A percentile compares a stretch with the other conserved stretches of the same genome.
Evolutionary conservation across 2,329 filamentous ascomycete species (phyloP).

Genomic region (Thelonectria olida): DNA sequence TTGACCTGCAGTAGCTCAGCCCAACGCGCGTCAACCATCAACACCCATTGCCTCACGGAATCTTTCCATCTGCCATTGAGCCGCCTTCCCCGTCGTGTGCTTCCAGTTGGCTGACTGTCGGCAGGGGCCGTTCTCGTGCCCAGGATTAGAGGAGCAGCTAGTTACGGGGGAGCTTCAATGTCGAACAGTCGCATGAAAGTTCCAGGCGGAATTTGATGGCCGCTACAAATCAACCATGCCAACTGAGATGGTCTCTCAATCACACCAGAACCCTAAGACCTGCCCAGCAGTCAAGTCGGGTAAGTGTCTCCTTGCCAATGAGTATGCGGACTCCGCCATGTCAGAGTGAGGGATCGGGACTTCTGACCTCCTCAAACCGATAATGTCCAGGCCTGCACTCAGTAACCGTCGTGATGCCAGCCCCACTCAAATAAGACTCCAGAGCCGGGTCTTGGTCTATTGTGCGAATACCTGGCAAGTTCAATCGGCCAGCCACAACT

Average conservation of each 20-base stretch:
- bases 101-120: slow-evolving; percentile 11
- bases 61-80: slow-evolving; percentile 6
- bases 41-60: not conserved
- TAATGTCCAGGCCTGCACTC: not conserved
- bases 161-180: not conserved
- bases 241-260: slow-evolving; percentile 1
- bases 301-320: slow-evolving; percentile 3
- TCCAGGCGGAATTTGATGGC: slow-evolving; percentile 18
- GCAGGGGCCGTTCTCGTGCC: slow-evolving; percentile 6
- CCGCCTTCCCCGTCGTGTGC: not conserved
- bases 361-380: not conserved
- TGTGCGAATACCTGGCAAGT: not conserved
- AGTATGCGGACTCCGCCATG: not conserved
- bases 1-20: slow-evolving; percentile 34
- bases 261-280: not conserved
- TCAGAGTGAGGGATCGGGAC: slow-evolving; percentile 6
- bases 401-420: not conserved
- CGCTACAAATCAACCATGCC: slow-evolving; percentile 2
- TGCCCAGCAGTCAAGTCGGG: not conserved
- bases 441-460: not conserved
- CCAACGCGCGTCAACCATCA: slow-evolving; percentile 26
- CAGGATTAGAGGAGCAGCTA: not conserved
- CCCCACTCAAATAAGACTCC: not conserved
- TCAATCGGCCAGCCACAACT: not conserved
- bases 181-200: slow-evolving; percentile 13